Percentiles rank a stretch among this genome's conserved stretches.
Conservation (phyloP, 2,329 filamentous ascomycete species). For the Epichloe sylvatica region DNA sequence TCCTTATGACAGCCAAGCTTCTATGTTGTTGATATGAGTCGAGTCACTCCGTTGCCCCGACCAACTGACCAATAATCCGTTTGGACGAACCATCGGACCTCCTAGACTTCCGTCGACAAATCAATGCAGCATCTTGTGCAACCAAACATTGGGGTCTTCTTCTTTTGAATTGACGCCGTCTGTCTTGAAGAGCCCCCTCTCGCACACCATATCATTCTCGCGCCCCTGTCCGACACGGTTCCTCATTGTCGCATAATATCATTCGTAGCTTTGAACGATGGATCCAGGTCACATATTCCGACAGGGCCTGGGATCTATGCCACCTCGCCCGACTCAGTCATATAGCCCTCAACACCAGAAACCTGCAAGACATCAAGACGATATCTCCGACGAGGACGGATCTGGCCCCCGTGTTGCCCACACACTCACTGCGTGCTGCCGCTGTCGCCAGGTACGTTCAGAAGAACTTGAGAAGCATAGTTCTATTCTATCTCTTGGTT, state of each 20-base stretch:
- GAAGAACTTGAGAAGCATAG: not conserved
- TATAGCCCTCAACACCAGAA: conserved; percentile 19
- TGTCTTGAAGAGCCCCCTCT: not conserved
- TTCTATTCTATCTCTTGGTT: not conserved
- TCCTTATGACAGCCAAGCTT: not conserved
- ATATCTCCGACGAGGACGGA: conserved; percentile 35
- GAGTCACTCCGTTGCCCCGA: not conserved
- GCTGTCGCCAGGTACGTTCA: conserved; percentile 57
- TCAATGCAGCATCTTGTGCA: not conserved
- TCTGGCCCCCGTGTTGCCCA: conserved; percentile 54
- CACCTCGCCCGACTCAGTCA: conserved; percentile 23
- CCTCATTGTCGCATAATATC: not conserved
- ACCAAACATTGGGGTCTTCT: not conserved
- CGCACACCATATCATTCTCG: not conserved
- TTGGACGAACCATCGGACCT: not conserved
- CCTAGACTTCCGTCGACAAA: not conserved
- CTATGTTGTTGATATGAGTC: not conserved
- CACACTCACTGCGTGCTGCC: conserved; percentile 66
- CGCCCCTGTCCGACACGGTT: not conserved
- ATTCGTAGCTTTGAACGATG: conserved; percentile 26
- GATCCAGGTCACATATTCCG: conserved; percentile 46
- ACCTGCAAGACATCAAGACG: conserved; percentile 21
- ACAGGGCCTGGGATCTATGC: conserved; percentile 37
- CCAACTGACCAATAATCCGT: not conserved
- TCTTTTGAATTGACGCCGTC: conserved; percentile 3